Base-by-base conservation (phyloP, 75 land plant genomes). In the Cupressus sempervirens region DNA sequence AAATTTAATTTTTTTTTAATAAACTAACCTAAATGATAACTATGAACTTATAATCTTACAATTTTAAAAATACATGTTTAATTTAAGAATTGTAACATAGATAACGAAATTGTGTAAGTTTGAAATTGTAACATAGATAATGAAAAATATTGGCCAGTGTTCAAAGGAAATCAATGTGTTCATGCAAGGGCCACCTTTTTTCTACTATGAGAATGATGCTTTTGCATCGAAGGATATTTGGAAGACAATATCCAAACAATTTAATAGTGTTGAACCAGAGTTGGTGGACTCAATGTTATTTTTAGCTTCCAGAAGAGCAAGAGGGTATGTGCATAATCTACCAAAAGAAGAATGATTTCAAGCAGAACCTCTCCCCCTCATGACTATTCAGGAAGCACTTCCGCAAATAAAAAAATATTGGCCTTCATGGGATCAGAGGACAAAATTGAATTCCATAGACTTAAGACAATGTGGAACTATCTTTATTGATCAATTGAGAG, bases 281-380 rank as follows among this genome's bases (percentile, higher is more conserved):
- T 89, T 90, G 84, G 92, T 90, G 7, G 86, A 91, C 83, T 62
- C 92, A 36, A 86, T 85, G 62, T 90, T 85, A 75, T 96, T 92
- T 84, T 96, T 96, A 38, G 95, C 94, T 43, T 85, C 91, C 58
- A 86, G 76, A n/a, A 91, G 98, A 77, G 89, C 88, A 20, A 91
- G 96, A 72, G 98, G 98, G 4, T 96, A 96, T 84, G 79, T 96
- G 16, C 97, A 96, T 87, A 96, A 96, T 86, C 91, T 96, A 30
- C 98, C 98, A 13, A 62, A 86, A 14, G 87, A 86, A 75, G 88
- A 89, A 2, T 90, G 96, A 85, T 76, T 76, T 82, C 85, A 85
- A 40, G 76, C 94, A 40, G 50, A 86, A 23, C 91, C 93, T 35
- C 81, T 76, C 62, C 86, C 94, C 53, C 92, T 93, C 2, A 86